phyloP scores from a whole-genome alignment of 225 moss, liverwort and hornwort genomes.

The Pseudisothecium myosuroides region DNA sequence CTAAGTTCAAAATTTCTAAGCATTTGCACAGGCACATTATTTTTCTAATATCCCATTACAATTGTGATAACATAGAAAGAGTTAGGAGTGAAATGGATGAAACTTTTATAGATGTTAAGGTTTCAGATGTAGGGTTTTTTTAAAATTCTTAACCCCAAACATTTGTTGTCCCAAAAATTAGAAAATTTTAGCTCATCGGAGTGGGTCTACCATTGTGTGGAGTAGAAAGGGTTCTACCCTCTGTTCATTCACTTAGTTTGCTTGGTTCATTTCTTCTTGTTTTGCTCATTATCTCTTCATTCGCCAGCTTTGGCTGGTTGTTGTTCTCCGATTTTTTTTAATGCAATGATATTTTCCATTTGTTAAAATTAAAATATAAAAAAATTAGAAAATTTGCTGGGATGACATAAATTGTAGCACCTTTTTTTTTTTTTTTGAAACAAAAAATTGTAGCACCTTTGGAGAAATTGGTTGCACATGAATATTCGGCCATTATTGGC shows the following conservation, averaged over 20 bases:
- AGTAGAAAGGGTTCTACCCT: no score
- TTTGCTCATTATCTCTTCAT: no score
- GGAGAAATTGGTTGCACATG: rapidly evolving
- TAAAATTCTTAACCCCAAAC: not conserved
- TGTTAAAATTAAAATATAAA: no score
- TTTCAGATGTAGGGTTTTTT: not conserved
- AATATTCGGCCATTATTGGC: no score
- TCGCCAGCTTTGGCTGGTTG: no score
- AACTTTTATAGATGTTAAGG: not conserved
- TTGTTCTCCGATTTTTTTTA: no score
- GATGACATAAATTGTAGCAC: not conserved
- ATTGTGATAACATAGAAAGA: not conserved
- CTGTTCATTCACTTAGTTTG: no score
- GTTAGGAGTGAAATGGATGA: not conserved
- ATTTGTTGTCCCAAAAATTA: rapidly evolving
- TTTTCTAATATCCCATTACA: not conserved
- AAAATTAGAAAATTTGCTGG: not conserved
- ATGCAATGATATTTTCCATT: no score
- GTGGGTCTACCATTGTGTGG: no score
- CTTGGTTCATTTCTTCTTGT: no score
- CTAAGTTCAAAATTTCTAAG: not conserved
- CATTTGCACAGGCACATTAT: not conserved
- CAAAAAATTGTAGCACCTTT: not conserved
- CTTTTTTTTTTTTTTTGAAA: no score
- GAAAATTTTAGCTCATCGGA: no score